Evolutionary conservation across 225 moss, liverwort and hornwort genomes (phyloP).

Genomic region (Rhytidiadelphus loreus): DNA sequence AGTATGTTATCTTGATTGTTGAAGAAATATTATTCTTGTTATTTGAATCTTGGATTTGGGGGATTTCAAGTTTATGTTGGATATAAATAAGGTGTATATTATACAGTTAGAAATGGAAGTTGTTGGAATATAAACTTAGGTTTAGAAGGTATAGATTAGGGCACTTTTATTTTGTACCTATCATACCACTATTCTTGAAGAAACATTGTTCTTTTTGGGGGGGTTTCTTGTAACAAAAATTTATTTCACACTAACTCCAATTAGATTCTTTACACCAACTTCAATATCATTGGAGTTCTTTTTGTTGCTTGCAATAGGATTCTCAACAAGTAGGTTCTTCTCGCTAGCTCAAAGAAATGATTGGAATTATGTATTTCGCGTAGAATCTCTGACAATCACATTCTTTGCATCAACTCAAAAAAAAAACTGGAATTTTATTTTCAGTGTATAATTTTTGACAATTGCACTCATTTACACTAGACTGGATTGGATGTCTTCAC

Average conservation of each 20-base stretch:
- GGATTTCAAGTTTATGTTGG: not conserved
- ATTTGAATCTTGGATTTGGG: not conserved
- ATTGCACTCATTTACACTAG: rapidly evolving
- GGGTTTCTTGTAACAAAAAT: rapidly evolving
- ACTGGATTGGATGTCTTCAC: rapidly evolving
- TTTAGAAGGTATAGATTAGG: rapidly evolving
- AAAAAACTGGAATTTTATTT: rapidly evolving
- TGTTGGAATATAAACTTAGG: not conserved
- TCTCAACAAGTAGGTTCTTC: not conserved
- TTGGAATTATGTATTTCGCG: not conserved
- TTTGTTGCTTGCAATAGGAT: rapidly evolving
- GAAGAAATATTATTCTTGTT: not conserved
- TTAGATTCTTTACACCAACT: rapidly evolving
- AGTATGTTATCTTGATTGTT: not conserved
- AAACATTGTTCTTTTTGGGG: too few species aligned
- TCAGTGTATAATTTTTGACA: too few species aligned
- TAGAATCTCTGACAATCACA: not conserved
- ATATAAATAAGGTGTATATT: too few species aligned
- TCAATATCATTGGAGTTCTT: not conserved
- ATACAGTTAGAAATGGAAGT: rapidly evolving
- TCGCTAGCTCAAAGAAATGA: not conserved
- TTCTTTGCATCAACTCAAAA: not conserved
- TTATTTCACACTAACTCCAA: rapidly evolving
- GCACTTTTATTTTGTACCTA: not conserved
- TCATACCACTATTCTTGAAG: rapidly evolving